Evolutionary conservation across 306 rosid species (phyloP).

Genomic region (Sicyos edulis): DNA sequence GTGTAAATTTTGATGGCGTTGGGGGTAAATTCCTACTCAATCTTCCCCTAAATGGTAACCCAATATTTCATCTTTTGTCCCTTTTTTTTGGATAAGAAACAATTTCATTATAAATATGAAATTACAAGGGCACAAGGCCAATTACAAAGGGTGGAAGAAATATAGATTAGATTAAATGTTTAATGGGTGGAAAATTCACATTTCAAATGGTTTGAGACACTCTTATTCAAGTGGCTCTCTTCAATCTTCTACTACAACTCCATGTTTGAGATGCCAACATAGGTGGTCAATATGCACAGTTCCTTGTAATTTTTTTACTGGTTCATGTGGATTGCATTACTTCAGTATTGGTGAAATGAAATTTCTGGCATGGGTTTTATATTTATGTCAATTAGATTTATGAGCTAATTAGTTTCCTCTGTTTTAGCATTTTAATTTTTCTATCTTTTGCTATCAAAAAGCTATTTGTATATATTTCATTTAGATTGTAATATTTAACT

Average conservation of each 20-base stretch:
- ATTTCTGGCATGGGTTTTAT: not conserved
- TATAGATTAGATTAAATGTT: not conserved
- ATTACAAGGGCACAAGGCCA: no score
- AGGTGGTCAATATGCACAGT: no score
- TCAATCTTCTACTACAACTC: no score
- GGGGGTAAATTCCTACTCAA: not conserved
- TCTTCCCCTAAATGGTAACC: not conserved
- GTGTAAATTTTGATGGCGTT: no score
- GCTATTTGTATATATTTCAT: not conserved
- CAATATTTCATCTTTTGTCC: not conserved
- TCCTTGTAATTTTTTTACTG: no score
- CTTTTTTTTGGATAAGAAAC: no score
- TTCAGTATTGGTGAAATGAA: not conserved
- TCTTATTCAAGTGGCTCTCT: not conserved
- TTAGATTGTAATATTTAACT: not conserved
- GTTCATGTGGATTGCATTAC: not conserved
- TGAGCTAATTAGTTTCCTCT: conserved; percentile 1
- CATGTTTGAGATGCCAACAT: no score
- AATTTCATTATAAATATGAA: no score
- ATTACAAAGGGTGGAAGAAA: not conserved
- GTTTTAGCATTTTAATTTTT: not conserved
- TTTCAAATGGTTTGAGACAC: not conserved
- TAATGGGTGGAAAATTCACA: not conserved
- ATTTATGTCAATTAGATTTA: conserved; percentile 6
- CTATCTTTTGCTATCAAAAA: not conserved